Conservation (phyloP, 2,329 filamentous ascomycete genomes). For the Tolypocladium tropicale region DNA sequence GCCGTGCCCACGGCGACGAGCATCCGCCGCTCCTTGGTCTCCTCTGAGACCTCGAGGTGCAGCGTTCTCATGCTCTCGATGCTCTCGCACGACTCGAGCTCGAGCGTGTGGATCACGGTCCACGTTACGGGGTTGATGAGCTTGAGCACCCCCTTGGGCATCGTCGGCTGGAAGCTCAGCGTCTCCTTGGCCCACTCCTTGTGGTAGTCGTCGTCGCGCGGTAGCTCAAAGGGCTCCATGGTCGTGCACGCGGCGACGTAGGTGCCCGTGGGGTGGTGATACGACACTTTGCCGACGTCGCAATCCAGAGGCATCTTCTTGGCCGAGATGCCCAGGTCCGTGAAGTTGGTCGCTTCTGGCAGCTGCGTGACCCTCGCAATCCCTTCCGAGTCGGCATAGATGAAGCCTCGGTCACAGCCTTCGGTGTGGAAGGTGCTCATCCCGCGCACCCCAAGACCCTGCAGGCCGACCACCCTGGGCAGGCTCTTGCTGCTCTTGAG, state of each 20-base stretch:
- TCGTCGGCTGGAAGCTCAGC: conserved; percentile 50
- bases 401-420: conserved; percentile 71
- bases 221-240: conserved; percentile 65
- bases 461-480: conserved; percentile 65
- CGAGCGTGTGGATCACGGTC: conserved; percentile 65
- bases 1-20: conserved; percentile 80
- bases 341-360: conserved; percentile 54
- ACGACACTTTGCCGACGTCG: conserved; percentile 64
- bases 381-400: conserved; percentile 67
- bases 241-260: conserved; percentile 69
- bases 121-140: conserved; percentile 70
- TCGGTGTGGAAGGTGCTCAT: conserved; percentile 69
- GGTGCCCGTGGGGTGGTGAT: conserved; percentile 62
- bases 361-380: conserved; percentile 65
- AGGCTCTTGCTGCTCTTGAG: conserved; percentile 69
- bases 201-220: conserved; percentile 77
- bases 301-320: conserved; percentile 60
- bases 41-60: conserved; percentile 81
- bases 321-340: conserved; percentile 66
- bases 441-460: conserved; percentile 56
- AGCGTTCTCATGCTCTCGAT: conserved; percentile 76
- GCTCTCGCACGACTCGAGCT: conserved; percentile 64
- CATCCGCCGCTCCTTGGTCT: conserved; percentile 74
- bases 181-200: conserved; percentile 71
- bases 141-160: conserved; percentile 64